Evolutionary conservation across 495 filamentous ascomycete species (phyloP).

Genomic region (Aspergillus steynii): DNA sequence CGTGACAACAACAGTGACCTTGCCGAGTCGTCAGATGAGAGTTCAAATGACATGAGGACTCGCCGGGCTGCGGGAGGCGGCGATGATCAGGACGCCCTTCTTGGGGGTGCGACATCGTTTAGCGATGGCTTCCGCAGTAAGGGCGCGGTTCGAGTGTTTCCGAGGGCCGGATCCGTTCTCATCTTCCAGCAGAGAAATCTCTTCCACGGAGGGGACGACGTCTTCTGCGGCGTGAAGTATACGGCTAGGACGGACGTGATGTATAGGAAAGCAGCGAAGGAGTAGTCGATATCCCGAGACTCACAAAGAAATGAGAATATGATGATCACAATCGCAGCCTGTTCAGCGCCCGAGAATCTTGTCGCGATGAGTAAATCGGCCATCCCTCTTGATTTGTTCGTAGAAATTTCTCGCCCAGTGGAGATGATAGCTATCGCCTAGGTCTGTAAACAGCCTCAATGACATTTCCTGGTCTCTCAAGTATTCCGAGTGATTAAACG

Average conservation of each 20-base stretch:
- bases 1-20: not conserved
- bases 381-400: slow-evolving; percentile 19
- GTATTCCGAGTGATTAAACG: slow-evolving; percentile 36
- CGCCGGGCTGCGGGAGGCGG: not conserved
- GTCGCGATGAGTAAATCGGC: slow-evolving; percentile 27
- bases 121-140: slow-evolving; percentile 36
- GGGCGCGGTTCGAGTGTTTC: slow-evolving; percentile 58
- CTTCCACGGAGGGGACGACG: slow-evolving; percentile 71
- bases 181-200: slow-evolving; percentile 72
- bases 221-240: slow-evolving; percentile 66
- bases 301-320: too few relatives aligned
- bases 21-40: not conserved
- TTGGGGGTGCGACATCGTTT: slow-evolving; percentile 66
- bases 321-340: not conserved
- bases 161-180: slow-evolving; percentile 68
- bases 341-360: slow-evolving; percentile 17
- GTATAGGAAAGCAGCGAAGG: slow-evolving; percentile 42
- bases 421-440: slow-evolving; percentile 21
- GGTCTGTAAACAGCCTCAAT: slow-evolving; percentile 26
- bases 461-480: slow-evolving; percentile 31
- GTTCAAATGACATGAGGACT: not conserved
- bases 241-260: slow-evolving; percentile 77
- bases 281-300: not conserved
- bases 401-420: slow-evolving; percentile 19
- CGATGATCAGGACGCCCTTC: not conserved